Evolutionary conservation across 192 early-diverging fungal genomes (phyloP).

Genomic region (Cetraspora pellucida): DNA sequence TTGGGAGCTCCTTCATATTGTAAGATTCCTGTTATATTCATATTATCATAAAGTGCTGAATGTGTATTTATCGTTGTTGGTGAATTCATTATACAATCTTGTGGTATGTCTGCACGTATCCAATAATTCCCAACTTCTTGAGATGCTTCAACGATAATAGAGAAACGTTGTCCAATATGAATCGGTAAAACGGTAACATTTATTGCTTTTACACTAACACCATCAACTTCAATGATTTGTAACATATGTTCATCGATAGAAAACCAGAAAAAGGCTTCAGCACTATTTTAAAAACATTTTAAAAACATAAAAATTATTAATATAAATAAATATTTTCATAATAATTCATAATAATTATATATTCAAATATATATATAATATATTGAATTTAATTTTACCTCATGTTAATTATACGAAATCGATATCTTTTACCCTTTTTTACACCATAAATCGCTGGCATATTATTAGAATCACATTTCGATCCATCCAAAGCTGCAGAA

Average conservation of each 20-base stretch:
- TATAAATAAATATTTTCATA: not conserved
- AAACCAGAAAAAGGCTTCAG: slow-evolving; percentile 62
- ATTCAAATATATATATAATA: not conserved
- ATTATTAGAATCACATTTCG: slow-evolving; percentile 28
- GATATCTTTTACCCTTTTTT: slow-evolving; percentile 45
- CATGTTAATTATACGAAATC: slow-evolving; percentile 62
- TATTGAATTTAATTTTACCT: slow-evolving; percentile 25
- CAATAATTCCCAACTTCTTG: slow-evolving; percentile 26
- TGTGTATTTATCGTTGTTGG: not conserved
- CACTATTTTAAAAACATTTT: too few species aligned
- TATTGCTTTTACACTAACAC: slow-evolving; percentile 41
- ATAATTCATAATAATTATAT: too few species aligned
- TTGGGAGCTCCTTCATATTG: not conserved
- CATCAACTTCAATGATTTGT: slow-evolving; percentile 72
- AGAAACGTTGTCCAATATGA: slow-evolving; percentile 31
- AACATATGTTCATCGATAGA: slow-evolving; percentile 70
- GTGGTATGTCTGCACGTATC: slow-evolving; percentile 24
- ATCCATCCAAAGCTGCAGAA: slow-evolving; percentile 34
- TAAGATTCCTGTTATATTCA: not conserved
- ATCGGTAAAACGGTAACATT: not conserved
- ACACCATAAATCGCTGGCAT: slow-evolving; percentile 36
- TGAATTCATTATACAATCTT: not conserved
- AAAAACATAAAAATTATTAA: not conserved
- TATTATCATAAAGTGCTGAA: slow-evolving; percentile 27
- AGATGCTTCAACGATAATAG: slow-evolving; percentile 22